Evolutionary conservation across 768 basidiomycete genomes (phyloP), one percentile per base, ranked within the genome.

Genomic region (Rhodocollybia butyracea): DNA sequence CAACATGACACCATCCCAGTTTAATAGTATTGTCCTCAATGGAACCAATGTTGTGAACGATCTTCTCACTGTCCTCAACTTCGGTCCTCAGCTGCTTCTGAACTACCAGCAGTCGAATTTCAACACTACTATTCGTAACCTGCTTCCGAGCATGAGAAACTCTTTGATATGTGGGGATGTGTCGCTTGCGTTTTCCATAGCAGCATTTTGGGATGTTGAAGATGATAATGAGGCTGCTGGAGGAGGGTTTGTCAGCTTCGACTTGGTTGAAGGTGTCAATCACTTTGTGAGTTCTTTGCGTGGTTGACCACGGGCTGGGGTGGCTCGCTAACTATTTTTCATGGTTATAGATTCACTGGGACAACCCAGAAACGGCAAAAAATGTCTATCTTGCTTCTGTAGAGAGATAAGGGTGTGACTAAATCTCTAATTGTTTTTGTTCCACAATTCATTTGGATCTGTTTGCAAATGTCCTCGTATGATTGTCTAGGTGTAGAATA

Each of bases 241-340:
- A 2, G 19, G 40, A 32, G 58, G 59, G 0, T 41, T 34, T 13
- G 57, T 68, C 27, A 30, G 54, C 26, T 57, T 57, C 39, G 57
- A 58, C 51, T n/a, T 58, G 8, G 45, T 66, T 2, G 30, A 56
- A 1, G 62, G 61, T 12, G 29, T 47, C 11, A 68, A 66, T 45
- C 67, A 66, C 55, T 66, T 66, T 27, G 67, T 66, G 36, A 45
- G 66, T 60, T 19, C 41, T 22, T 42, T 24, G n/a, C n/a, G n/a
- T n/a, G n/a, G n/a, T n/a, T n/a, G n/a, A n/a, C n/a, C n/a, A n/a
- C n/a, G n/a, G n/a, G n/a, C n/a, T n/a, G n/a, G n/a, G n/a, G n/a
- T n/a, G n/a, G n/a, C n/a, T 42, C 17, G 21, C 39, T n/a, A 7
- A 11, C 26, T 2, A 21, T 42, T 40, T 19, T 24, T 42, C n/a